Evolutionary conservation across 495 filamentous ascomycete genomes (phyloP).

Genomic region (Xylaria longipes): DNA sequence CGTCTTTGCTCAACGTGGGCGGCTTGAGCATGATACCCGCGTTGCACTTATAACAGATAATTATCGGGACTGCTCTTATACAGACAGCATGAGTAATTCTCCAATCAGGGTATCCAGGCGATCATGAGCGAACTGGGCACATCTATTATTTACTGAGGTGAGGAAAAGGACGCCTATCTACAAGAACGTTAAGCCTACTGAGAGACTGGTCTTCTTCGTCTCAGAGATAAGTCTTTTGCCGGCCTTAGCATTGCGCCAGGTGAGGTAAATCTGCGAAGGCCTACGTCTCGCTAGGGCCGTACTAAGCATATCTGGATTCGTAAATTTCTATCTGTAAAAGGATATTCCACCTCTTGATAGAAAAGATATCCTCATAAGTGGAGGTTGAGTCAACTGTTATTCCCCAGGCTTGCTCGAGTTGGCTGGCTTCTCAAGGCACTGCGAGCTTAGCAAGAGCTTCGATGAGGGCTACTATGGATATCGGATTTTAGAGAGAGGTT

Average conservation of each 20-base stretch:
- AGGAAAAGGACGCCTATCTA: constrained; percentile 33
- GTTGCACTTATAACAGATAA: constrained; percentile 50
- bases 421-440: constrained; percentile 55
- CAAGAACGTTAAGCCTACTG: constrained; percentile 32
- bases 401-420: neutral
- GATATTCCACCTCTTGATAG: constrained; percentile 64
- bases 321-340: constrained; percentile 56
- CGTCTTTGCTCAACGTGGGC: constrained; percentile 60
- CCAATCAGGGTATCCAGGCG: constrained; percentile 52
- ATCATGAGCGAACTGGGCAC: constrained; percentile 25
- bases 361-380: constrained; percentile 68
- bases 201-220: constrained; percentile 26
- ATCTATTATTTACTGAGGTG: constrained; percentile 32
- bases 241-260: constrained; percentile 51
- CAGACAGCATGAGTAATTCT: neutral
- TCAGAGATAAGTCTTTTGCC: constrained; percentile 28
- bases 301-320: constrained; percentile 3
- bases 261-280: constrained; percentile 68
- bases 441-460: constrained; percentile 60
- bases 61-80: neutral
- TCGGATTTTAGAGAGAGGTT: neutral
- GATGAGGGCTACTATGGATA: constrained; percentile 39
- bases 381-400: constrained; percentile 47
- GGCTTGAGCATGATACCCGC: constrained; percentile 71
- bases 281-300: constrained; percentile 66